Evolutionary conservation across 2,329 filamentous ascomycete species (phyloP).

Genomic region (Aspergillus quadricinctus): DNA sequence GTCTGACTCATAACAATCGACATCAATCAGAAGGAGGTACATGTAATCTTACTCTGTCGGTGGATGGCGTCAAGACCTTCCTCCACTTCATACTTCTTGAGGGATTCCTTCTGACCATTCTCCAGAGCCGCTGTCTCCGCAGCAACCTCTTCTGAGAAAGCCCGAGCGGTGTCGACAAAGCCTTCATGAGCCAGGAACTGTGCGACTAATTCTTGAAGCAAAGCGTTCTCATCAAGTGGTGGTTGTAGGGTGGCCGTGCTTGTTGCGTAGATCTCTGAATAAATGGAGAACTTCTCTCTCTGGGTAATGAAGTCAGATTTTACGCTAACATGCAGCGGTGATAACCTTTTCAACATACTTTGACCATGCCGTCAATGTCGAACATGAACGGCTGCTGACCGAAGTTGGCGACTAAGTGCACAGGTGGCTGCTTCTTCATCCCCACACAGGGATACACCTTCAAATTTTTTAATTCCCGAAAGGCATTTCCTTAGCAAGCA

Average conservation of each 20-base stretch:
- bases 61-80: conserved; percentile 85
- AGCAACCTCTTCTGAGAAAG: conserved; percentile 78
- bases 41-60: conserved; percentile 67
- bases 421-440: conserved; percentile 59
- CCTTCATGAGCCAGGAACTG: conserved; percentile 94
- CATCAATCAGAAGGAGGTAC: background rate
- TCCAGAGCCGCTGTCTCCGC: conserved; percentile 67
- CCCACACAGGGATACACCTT: conserved; percentile 55
- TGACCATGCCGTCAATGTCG: conserved; percentile 84
- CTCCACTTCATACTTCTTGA: conserved; percentile 61
- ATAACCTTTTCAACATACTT: conserved; percentile 48
- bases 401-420: conserved; percentile 59
- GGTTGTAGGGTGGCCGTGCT: conserved; percentile 59
- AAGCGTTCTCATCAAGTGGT: conserved; percentile 64
- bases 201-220: conserved; percentile 77
- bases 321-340: background rate
- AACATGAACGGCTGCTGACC: conserved; percentile 74
- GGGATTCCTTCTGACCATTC: conserved; percentile 49
- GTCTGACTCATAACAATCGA: background rate
- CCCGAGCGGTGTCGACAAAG: conserved; percentile 86
- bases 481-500: conserved; percentile 50
- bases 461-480: conserved; percentile 41
- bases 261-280: conserved; percentile 57
- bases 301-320: conserved; percentile 30
- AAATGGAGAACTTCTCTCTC: conserved; percentile 58